Percentiles rank a stretch among this genome's conserved stretches.
Evolutionary conservation across 257 asterid species (phyloP).

Genomic region (Nyctanthes arbortristis): DNA sequence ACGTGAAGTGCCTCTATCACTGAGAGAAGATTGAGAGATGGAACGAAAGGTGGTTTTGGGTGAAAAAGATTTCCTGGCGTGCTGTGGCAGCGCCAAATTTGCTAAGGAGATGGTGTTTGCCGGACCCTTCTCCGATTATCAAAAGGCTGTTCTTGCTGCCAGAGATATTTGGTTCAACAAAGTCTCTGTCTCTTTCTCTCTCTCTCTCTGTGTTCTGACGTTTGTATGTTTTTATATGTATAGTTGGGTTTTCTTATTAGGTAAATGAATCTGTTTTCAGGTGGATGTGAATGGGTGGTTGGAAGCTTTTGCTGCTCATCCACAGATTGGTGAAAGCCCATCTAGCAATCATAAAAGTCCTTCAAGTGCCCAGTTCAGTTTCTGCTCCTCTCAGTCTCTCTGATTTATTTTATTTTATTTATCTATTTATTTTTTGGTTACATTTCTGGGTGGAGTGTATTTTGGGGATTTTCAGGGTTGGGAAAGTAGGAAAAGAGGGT

Average conservation of each 20-base stretch:
- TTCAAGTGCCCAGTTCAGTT: constrained; percentile 66
- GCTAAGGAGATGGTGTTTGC: constrained; percentile 66
- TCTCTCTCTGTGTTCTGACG: constrained; percentile 2
- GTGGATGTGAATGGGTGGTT: constrained; percentile 96
- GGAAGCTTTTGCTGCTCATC: constrained; percentile 95
- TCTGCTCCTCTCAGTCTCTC: neutral
- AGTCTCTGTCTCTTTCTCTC: constrained; percentile 41
- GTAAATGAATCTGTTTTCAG: constrained; percentile 26
- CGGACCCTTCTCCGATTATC: constrained; percentile 62
- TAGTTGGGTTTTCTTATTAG: neutral
- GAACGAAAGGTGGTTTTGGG: constrained; percentile 36
- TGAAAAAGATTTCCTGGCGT: constrained; percentile 72
- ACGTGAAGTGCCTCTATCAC: too few species aligned
- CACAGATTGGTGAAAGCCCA: constrained; percentile 70
- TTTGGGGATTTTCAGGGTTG: too few species aligned
- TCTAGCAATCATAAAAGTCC: constrained; percentile 48
- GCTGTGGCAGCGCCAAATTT: constrained; percentile 90
- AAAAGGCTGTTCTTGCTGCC: constrained; percentile 65
- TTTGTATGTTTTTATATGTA: neutral
- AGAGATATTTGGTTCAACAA: constrained; percentile 83
- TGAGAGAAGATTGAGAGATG: constrained; percentile 5
- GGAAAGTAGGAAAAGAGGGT: too few species aligned
- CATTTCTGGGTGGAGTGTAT: too few species aligned
- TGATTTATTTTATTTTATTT: neutral
- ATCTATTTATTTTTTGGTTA: too few species aligned